Evolutionary conservation across 495 filamentous ascomycete genomes (phyloP).

Genomic region (Tuber aestivum): DNA sequence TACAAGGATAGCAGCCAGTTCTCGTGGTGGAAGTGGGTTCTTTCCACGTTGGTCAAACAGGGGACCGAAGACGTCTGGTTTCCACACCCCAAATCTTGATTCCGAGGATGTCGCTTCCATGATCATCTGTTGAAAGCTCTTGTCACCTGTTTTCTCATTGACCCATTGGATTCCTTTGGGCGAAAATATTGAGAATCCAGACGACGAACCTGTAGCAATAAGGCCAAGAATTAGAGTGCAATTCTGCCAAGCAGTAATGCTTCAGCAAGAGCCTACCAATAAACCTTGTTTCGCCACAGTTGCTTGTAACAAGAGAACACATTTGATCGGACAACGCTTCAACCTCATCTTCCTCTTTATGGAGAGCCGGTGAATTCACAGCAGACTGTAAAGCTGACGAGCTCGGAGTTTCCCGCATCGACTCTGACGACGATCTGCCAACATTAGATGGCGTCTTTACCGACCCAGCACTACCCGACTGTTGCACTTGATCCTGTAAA

Average conservation of each 20-base stretch:
- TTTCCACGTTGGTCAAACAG: constrained; percentile 85
- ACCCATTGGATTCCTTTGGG: constrained; percentile 98
- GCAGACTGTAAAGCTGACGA: constrained; percentile 41
- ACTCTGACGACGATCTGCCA: constrained; percentile 41
- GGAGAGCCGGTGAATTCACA: constrained; percentile 35
- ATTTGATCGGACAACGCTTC: constrained; percentile 95
- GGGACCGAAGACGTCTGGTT: constrained; percentile 87
- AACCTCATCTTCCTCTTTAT: constrained; percentile 61
- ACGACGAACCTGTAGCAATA: constrained; percentile 68
- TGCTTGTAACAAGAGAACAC: constrained; percentile 97
- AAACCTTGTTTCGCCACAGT: constrained; percentile 90
- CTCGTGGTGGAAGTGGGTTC: constrained; percentile 69
- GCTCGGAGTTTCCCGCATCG: constrained; percentile 35
- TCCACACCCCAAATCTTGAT: constrained; percentile 90
- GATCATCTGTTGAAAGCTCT: constrained; percentile 93
- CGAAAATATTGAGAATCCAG: constrained; percentile 96
- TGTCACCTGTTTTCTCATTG: constrained; percentile 93
- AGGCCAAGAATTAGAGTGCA: constrained; percentile 13
- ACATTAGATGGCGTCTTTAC: constrained; percentile 35
- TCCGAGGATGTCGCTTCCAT: constrained; percentile 57
- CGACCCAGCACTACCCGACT: constrained; percentile 26
- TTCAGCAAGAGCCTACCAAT: constrained; percentile 60
- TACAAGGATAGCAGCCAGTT: constrained; percentile 73
- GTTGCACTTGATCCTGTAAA: constrained; percentile 38
- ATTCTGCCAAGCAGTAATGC: constrained; percentile 8